These are phyloP conservation scores for Lipomyces spencermartinsiae DNA, from an alignment of 805 yeast genomes.

Conservation along the genomic window DNA sequence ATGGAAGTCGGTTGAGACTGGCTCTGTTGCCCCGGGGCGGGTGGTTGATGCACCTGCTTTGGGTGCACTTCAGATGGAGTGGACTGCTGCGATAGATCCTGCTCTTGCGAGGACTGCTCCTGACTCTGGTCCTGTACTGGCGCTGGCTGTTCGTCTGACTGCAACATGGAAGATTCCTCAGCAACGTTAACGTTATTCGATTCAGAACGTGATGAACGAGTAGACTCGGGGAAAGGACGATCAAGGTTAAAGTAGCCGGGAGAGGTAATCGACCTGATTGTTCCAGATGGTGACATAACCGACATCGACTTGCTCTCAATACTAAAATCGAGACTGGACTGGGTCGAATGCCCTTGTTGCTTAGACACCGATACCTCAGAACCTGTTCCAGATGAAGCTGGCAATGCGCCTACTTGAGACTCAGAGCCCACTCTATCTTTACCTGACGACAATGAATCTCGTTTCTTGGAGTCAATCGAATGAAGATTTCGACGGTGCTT, in stretches of 20 bases:
- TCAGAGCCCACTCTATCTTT: constrained; percentile 6
- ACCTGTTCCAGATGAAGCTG: neutral
- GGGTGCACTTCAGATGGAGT: constrained; percentile 5
- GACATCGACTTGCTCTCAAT: constrained; percentile 1
- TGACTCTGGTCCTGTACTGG: neutral
- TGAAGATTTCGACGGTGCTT: neutral
- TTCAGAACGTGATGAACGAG: neutral
- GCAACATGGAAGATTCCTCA: neutral
- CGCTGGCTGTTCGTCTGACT: neutral
- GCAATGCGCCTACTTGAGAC: neutral
- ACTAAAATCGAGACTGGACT: neutral
- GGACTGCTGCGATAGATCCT: neutral
- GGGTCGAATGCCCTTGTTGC: neutral
- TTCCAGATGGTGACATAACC: constrained; percentile 3
- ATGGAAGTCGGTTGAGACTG: constrained; percentile 8
- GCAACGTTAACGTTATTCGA: neutral
- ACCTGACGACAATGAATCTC: neutral
- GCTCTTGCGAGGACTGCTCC: constrained; percentile 3
- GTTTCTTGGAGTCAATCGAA: constrained; percentile 7
- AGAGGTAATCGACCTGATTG: constrained; percentile 6
- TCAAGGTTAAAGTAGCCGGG: constrained; percentile 11
- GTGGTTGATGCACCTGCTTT: neutral
- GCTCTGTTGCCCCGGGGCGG: neutral
- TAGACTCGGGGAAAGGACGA: neutral
- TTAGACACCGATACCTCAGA: neutral